Evolutionary conservation across 2,329 filamentous ascomycete species (phyloP), one percentile per base, ranked within the genome.

Genomic region (Leptographium wingfieldii): DNA sequence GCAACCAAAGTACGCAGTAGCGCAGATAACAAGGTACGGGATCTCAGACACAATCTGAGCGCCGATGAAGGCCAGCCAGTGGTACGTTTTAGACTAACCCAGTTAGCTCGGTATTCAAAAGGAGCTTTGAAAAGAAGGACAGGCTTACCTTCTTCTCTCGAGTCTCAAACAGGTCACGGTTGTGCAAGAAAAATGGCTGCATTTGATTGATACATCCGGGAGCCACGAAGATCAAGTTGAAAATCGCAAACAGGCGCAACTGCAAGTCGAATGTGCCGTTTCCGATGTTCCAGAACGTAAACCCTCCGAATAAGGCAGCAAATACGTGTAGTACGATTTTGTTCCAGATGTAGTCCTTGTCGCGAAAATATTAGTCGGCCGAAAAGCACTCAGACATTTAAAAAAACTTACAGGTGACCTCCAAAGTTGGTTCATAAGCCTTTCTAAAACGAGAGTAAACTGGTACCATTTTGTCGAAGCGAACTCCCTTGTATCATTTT

Each of bases 141-240:
- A 40, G 38, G 33, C 33, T 10, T 11, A 10, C 46, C 58, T 85
- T 85, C 19, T 85, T 79, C 70, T 88, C 86, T 59, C 84, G 83
- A 12, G 84, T 83, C 71, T 88, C 85, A 69, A 88, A 88, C 0
- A 88, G 74, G 25, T 81, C 77, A 58, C 86, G 80, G 67, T 87
- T 84, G 12, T 81, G 78, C 60, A 88, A 81, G 66, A 88, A 88
- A 64, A 85, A 83, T 3, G 86, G 86, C 84, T 88, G 87, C 64
- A 83, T 82, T 65, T 85, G 82, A 66, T 85, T 81, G 12, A 81
- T 76, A 55, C 85, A 74, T 63, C 84, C 80, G 61, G 83, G 81
- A 68, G 88, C 89, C 68, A 89, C 82, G 31, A 83, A 88, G 64
- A 83, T 72, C 58, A 87, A 72, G 78, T 87, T 85, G 75, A 88